phyloP scores from a whole-genome alignment of 768 basidiomycete species.

The Mycena kentingensis region DNA sequence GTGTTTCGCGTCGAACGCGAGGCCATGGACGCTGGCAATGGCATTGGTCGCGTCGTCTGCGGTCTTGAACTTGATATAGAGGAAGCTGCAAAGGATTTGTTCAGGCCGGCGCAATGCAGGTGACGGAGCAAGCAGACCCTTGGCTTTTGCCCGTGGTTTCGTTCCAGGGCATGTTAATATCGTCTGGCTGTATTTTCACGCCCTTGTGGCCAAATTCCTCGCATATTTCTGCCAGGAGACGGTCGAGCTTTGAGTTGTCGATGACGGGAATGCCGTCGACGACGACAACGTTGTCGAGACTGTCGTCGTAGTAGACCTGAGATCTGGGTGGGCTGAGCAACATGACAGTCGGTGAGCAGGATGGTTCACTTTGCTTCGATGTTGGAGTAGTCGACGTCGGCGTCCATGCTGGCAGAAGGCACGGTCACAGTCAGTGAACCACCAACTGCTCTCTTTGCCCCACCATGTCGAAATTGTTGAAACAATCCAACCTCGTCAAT shows the following conservation, averaged over 20 bases:
- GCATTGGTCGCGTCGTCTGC: constrained; percentile 72
- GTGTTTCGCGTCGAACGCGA: constrained; percentile 87
- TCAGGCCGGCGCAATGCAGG: background rate
- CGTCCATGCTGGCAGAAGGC: too few relatives aligned
- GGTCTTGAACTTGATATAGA: constrained; percentile 79
- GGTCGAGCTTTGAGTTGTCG: constrained; percentile 82
- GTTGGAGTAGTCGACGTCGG: constrained; percentile 84
- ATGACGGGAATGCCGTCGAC: constrained; percentile 92
- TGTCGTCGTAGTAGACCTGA: constrained; percentile 78
- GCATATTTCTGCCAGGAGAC: constrained; percentile 74
- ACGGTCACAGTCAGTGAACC: too few relatives aligned
- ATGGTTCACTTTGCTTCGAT: constrained; percentile 78
- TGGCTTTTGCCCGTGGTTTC: constrained; percentile 81
- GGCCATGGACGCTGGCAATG: constrained; percentile 66
- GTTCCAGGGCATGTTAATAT: constrained; percentile 90
- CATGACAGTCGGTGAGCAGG: constrained; percentile 1
- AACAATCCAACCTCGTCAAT: too few relatives aligned
- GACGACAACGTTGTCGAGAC: constrained; percentile 89
- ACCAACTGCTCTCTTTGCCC: too few relatives aligned
- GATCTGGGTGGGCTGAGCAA: constrained; percentile 54
- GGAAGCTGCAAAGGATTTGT: constrained; percentile 55
- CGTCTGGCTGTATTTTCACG: constrained; percentile 69
- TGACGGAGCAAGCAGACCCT: constrained; percentile 60
- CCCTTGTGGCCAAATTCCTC: constrained; percentile 88
- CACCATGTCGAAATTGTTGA: too few relatives aligned